Conservation (phyloP, 257 asterid species). For the Solanum sparsipilum region DNA sequence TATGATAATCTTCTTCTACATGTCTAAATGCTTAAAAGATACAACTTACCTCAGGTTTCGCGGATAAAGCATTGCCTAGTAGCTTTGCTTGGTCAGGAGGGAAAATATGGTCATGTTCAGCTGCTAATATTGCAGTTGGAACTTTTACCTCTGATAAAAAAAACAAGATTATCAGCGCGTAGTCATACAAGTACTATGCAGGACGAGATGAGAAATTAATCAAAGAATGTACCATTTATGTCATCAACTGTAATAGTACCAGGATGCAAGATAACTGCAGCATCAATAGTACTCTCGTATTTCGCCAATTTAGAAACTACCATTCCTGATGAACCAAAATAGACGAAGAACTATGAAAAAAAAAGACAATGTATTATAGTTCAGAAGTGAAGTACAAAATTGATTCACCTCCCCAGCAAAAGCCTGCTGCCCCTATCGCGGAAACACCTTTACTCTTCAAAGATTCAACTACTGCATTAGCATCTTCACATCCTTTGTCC, state of each 20-base stretch:
- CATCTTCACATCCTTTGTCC: constrained; percentile 65
- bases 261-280: constrained; percentile 65
- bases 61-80: constrained; percentile 27
- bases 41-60: constrained; percentile 30
- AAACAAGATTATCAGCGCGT: background rate
- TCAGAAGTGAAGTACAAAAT: background rate
- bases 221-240: constrained; percentile 28
- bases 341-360: background rate
- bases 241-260: constrained; percentile 48
- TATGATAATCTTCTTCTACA: background rate
- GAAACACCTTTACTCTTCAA: constrained; percentile 46
- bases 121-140: constrained; percentile 56
- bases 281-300: constrained; percentile 31
- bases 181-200: background rate
- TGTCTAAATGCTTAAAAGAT: background rate
- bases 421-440: constrained; percentile 59
- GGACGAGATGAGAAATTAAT: background rate
- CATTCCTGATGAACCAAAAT: constrained; percentile 32
- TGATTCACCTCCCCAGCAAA: constrained; percentile 72
- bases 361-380: background rate
- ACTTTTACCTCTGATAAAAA: constrained; percentile 36
- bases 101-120: constrained; percentile 31
- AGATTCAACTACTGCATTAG: constrained; percentile 31
- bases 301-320: constrained; percentile 39
- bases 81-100: constrained; percentile 33